Percentiles rank a stretch among this genome's conserved stretches.
phyloP scores from a whole-genome alignment of 2,329 filamentous ascomycete species.

The Epichloe scottii region DNA sequence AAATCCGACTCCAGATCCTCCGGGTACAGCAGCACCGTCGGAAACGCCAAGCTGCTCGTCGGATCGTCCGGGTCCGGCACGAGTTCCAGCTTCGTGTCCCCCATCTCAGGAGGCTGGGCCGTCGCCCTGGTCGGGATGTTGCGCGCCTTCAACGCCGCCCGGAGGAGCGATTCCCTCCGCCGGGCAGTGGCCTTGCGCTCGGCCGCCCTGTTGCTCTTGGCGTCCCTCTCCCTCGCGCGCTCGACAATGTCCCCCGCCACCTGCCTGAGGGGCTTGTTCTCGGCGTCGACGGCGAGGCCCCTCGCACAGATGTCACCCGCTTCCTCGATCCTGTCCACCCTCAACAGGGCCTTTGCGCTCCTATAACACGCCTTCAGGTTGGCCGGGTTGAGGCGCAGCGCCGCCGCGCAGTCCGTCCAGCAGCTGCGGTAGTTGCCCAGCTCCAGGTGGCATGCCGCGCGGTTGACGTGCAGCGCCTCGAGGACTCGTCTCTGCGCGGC shows the following conservation, averaged over 20 bases:
- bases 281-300: slow-evolving; percentile 59
- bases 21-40: slow-evolving; percentile 76
- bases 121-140: slow-evolving; percentile 57
- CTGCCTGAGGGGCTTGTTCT: slow-evolving; percentile 52
- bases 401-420: slow-evolving; percentile 71
- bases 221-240: slow-evolving; percentile 42
- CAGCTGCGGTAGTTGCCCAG: slow-evolving; percentile 80
- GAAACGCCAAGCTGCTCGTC: slow-evolving; percentile 59
- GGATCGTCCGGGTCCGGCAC: slow-evolving; percentile 62
- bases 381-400: slow-evolving; percentile 61
- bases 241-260: slow-evolving; percentile 52
- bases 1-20: slow-evolving; percentile 75
- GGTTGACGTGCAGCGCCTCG: slow-evolving; percentile 72
- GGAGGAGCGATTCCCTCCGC: slow-evolving; percentile 47
- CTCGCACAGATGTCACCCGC: slow-evolving; percentile 66
- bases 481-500: slow-evolving; percentile 50
- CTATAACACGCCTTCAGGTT: slow-evolving; percentile 92
- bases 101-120: slow-evolving; percentile 67
- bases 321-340: slow-evolving; percentile 65
- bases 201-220: slow-evolving; percentile 40
- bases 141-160: slow-evolving; percentile 54
- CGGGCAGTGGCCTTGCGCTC: slow-evolving; percentile 42
- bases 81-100: slow-evolving; percentile 64
- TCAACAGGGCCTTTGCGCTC: slow-evolving; percentile 63
- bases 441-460: slow-evolving; percentile 80